Evolutionary conservation across 768 basidiomycete genomes (phyloP), one percentile per base, ranked within the genome.

Genomic region (Russula dissimulans): DNA sequence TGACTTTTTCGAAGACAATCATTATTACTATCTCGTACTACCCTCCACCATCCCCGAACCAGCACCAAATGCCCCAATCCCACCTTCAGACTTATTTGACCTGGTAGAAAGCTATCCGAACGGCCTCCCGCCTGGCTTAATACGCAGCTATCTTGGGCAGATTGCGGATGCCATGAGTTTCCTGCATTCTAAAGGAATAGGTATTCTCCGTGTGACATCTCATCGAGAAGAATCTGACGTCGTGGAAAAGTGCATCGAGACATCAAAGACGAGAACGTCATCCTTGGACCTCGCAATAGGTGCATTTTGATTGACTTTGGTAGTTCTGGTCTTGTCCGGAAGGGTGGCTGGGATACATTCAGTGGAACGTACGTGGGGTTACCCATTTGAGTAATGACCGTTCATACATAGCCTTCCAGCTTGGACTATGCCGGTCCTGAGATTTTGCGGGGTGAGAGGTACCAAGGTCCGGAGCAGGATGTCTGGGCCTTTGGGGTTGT

Each of bases 401-500:
- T 50, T 65, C 64, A 56, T 66, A 18, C 36, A 26, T 61, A 34
- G 59, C 54, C 43, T 10, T 31, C 54, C 62, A 92, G 91, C 17
- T 76, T 93, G 66, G 93, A 95, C 71, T 98, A 97, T 70, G 95
- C 95, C 15, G 91, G 90, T 9, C 97, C 95, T 42, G 95, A 99
- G 72, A 98, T 99, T 58, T 74, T 99, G 34, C 85, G 92, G 17
- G 95, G 95, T 3, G 93, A 97, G 70, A 82, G 90, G 52, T 99
- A 99, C 71, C 81, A 89, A 64, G 97, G 95, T 39, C 95, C 94
- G 69, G 93, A 95, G 70, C 95, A 97, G 72, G 95, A 99, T 67
- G 89, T 97, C 3, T 99, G 95, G 95, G 95, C 95, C 0, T 90
- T 95, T 61, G 95, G 95, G 14, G 94, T 98, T 26, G 92, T 99